Conservation (phyloP, 768 basidiomycete genomes). For the Agaricus subrufescens region DNA sequence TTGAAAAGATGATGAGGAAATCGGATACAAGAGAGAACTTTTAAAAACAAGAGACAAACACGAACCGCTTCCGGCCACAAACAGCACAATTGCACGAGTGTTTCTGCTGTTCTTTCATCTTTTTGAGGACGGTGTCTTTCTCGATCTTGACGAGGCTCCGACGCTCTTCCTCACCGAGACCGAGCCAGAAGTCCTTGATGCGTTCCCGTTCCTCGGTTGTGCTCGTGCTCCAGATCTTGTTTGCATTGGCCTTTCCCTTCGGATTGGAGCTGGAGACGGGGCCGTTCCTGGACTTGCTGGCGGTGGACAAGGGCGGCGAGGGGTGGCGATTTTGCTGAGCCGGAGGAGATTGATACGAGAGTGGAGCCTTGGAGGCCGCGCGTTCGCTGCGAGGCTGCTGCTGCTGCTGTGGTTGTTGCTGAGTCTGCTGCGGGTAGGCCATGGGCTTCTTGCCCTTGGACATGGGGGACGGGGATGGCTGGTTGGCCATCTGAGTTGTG, state of each 20-base stretch:
- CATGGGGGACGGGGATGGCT: conserved; percentile 63
- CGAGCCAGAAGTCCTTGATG: conserved; percentile 98
- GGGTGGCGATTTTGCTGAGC: conserved; percentile 37
- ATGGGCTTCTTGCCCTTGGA: conserved; percentile 93
- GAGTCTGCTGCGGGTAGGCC: conserved; percentile 51
- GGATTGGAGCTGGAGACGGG: conserved; percentile 19
- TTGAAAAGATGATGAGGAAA: conserved; percentile 15
- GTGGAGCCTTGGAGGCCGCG: conserved; percentile 43
- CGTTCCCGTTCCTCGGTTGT: conserved; percentile 91
- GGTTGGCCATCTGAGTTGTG: conserved; percentile 28
- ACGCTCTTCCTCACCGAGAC: conserved; percentile 86
- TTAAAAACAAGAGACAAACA: conserved; percentile 25
- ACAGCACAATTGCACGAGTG: conserved; percentile 95
- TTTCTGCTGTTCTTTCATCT: conserved; percentile 99
- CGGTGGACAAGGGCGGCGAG: conserved; percentile 44
- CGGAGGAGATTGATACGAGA: conserved; percentile 34
- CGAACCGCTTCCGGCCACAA: conserved; percentile 93
- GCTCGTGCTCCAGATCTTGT: conserved; percentile 94
- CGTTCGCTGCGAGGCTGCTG: conserved; percentile 39
- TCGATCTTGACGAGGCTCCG: conserved; percentile 93
- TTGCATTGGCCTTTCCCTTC: conserved; percentile 44
- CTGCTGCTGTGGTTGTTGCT: conserved; percentile 25
- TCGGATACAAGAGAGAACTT: conserved; percentile 19
- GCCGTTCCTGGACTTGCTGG: conserved; percentile 33
- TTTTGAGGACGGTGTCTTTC: conserved; percentile 94